These are phyloP conservation scores for Talaromyces sp. DNA, from an alignment of 2,329 filamentous ascomycete genomes.

Conservation along the genomic window DNA sequence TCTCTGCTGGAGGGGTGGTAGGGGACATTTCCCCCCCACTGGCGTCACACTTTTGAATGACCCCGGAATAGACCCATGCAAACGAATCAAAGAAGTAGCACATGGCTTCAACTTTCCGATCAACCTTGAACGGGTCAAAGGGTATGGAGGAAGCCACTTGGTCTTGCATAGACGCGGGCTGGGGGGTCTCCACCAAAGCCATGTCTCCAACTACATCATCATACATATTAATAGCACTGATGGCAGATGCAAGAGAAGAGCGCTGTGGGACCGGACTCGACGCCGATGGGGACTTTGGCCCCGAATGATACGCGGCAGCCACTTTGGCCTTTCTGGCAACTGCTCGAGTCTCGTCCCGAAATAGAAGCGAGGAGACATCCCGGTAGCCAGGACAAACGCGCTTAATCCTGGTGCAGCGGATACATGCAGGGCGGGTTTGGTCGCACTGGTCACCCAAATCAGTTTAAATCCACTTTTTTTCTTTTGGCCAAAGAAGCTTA, in stretches of 20 bases:
- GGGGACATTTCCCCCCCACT: constrained; percentile 17
- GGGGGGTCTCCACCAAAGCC: neutral
- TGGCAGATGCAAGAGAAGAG: constrained; percentile 13
- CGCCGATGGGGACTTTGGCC: neutral
- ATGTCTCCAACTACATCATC: no score
- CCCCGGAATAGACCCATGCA: constrained; percentile 24
- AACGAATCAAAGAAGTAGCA: constrained; percentile 33
- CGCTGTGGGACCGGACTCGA: constrained; percentile 6
- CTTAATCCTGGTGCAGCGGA: constrained; percentile 55
- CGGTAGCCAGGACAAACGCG: constrained; percentile 60
- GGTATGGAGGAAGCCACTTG: neutral
- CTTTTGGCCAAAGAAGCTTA: neutral
- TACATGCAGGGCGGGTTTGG: constrained; percentile 54
- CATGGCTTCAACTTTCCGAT: constrained; percentile 19
- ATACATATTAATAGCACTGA: no score
- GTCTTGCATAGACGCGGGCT: neutral
- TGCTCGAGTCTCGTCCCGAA: constrained; percentile 60
- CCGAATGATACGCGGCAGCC: constrained; percentile 13
- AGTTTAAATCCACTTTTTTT: neutral
- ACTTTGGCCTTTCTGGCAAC: constrained; percentile 50
- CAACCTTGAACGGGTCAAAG: neutral
- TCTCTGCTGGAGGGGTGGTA: constrained; percentile 18
- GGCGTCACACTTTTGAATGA: constrained; percentile 18
- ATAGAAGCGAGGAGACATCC: constrained; percentile 59
- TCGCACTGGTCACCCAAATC: constrained; percentile 46